A percentile compares a stretch with the other conserved stretches of the same genome.
Evolutionary conservation across 202 grass and related monocot species (phyloP).

Genomic region (Brachypodium distachyon): DNA sequence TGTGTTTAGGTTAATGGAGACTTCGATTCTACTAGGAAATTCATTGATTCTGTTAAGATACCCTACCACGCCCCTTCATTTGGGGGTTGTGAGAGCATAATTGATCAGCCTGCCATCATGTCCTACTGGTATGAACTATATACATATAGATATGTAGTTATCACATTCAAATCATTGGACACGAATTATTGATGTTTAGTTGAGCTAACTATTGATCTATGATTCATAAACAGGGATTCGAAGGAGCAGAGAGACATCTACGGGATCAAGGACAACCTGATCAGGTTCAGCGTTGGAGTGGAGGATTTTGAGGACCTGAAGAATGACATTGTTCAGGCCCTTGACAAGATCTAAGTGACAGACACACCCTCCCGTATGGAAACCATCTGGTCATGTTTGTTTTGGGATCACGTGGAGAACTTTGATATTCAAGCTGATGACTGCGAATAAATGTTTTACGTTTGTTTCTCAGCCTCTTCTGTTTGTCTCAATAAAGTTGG

Average conservation of each 20-base stretch:
- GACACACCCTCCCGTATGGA: background rate
- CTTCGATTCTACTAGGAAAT: slow-evolving; percentile 68
- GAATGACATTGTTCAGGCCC: slow-evolving; percentile 80
- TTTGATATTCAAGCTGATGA: background rate
- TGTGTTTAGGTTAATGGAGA: slow-evolving; percentile 65
- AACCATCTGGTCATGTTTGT: background rate
- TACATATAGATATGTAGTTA: background rate
- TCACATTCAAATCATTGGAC: background rate
- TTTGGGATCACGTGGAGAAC: background rate
- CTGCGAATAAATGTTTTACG: slow-evolving; percentile 14
- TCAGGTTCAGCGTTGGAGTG: slow-evolving; percentile 96
- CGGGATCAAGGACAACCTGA: slow-evolving; percentile 95
- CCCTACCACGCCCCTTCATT: slow-evolving; percentile 93
- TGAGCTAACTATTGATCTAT: background rate
- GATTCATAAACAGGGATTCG: slow-evolving; percentile 61
- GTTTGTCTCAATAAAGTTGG: background rate
- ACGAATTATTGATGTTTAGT: background rate
- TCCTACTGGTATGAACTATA: slow-evolving; percentile 73
- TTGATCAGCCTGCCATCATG: slow-evolving; percentile 98
- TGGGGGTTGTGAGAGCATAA: slow-evolving; percentile 94
- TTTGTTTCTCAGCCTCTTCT: background rate
- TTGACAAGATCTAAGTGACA: slow-evolving; percentile 58
- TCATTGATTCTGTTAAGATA: slow-evolving; percentile 96
- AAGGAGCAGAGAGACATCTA: slow-evolving; percentile 77
- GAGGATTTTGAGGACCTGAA: slow-evolving; percentile 93